phyloP scores from a whole-genome alignment of 768 basidiomycete species.

The Lepiota venenata region DNA sequence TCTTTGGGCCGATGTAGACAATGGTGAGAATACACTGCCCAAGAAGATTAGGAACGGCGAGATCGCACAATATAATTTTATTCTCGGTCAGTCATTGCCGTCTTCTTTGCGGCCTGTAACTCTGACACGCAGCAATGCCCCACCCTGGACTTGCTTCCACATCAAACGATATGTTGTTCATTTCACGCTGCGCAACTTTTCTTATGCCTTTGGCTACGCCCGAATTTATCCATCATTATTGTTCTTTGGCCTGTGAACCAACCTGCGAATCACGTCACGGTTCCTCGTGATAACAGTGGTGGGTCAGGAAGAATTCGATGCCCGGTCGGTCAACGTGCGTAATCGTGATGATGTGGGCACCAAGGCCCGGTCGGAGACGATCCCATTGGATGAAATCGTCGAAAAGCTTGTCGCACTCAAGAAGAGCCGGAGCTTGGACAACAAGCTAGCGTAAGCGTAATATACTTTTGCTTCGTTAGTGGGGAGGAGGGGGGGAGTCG shows the following conservation, averaged over 20 bases:
- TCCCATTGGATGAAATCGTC: conserved; percentile 67
- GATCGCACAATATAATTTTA: conserved; percentile 97
- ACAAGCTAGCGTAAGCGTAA: conserved; percentile 29
- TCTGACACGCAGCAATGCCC: background rate
- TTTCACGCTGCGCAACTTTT: background rate
- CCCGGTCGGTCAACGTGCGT: conserved; percentile 87
- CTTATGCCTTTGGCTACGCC: too few relatives aligned
- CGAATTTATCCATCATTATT: background rate
- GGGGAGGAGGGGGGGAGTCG: too few relatives aligned
- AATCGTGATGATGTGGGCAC: conserved; percentile 92
- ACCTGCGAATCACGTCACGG: background rate
- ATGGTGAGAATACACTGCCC: conserved; percentile 85
- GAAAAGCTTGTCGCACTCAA: conserved; percentile 74
- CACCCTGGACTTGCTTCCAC: background rate
- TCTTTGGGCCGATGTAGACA: conserved; percentile 89
- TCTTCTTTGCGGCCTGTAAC: background rate
- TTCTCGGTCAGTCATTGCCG: conserved; percentile 64
- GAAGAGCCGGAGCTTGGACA: conserved; percentile 37
- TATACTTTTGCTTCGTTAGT: too few relatives aligned
- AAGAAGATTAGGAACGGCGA: conserved; percentile 99
- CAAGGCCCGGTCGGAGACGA: conserved; percentile 76
- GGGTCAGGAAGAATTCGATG: conserved; percentile 87
- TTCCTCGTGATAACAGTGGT: conserved; percentile 57
- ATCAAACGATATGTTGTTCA: background rate
- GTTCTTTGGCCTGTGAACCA: background rate